These are phyloP conservation scores for Carex arenaria DNA, from an alignment of 202 grass and related monocot genomes.

Conservation along the genomic window DNA sequence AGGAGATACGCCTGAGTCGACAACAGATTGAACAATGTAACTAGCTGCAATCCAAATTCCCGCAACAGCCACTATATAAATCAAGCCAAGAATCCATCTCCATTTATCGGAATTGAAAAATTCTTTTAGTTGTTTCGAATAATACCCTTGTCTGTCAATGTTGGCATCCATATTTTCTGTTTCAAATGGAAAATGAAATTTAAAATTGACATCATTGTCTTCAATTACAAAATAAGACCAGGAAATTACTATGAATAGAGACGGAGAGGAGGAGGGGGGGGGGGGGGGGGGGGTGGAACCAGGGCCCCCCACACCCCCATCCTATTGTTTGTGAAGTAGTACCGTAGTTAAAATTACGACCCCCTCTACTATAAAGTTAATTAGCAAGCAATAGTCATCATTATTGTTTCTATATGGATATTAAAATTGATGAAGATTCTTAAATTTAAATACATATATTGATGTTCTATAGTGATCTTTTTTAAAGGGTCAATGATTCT, in stretches of 20 bases:
- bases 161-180: constrained; percentile 31
- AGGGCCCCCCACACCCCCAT: too few relatives aligned
- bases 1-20: constrained; percentile 84
- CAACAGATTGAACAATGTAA: constrained; percentile 98
- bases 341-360: too few relatives aligned
- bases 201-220: neutral
- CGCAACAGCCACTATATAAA: constrained; percentile 83
- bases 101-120: constrained; percentile 45
- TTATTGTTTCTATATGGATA: too few relatives aligned
- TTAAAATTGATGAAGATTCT: too few relatives aligned
- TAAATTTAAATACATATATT: too few relatives aligned
- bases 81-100: constrained; percentile 75
- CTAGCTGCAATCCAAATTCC: constrained; percentile 92
- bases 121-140: constrained; percentile 23
- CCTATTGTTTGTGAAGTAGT: too few relatives aligned
- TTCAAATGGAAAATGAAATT: neutral
- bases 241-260: neutral
- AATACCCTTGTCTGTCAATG: constrained; percentile 20
- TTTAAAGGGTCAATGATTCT: too few relatives aligned
- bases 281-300: too few relatives aligned
- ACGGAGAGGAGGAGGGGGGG: too few relatives aligned
- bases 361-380: too few relatives aligned
- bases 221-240: neutral
- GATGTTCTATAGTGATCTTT: too few relatives aligned
- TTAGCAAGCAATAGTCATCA: too few relatives aligned